Evolutionary conservation across 345 rosid species (phyloP).

Genomic region (Kernera saxatilis): DNA sequence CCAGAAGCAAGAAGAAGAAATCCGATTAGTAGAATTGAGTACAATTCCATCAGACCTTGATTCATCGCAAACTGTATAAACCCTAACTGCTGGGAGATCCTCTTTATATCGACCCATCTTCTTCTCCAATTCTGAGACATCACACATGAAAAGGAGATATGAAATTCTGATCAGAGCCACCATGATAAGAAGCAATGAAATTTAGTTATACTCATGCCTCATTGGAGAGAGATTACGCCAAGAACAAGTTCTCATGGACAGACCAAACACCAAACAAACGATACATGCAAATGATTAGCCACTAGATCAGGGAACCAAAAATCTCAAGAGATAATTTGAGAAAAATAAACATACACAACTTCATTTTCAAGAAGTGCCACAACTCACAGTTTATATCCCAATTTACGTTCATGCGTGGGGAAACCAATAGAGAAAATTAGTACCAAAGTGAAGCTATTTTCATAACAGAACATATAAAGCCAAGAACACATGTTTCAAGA

Average conservation of each 20-base stretch:
- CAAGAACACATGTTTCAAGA: not conserved
- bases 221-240: conserved; percentile 17
- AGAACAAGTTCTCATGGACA: too few relatives aligned
- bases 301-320: not conserved
- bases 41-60: conserved; percentile 40
- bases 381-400: not conserved
- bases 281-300: too few relatives aligned
- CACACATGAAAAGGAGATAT: too few relatives aligned
- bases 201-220: not conserved
- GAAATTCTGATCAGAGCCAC: not conserved
- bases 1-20: not conserved
- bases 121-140: not conserved
- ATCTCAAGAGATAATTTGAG: not conserved
- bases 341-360: not conserved
- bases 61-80: conserved; percentile 84
- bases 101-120: conserved; percentile 65
- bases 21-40: not conserved
- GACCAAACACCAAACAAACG: not conserved
- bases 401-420: not conserved
- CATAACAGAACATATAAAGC: not conserved
- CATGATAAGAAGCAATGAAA: too few relatives aligned
- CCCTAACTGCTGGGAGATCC: conserved; percentile 61
- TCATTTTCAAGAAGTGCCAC: not conserved
- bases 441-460: not conserved
- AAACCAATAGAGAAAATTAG: not conserved